These are phyloP conservation scores for Fomitopsis pulvina DNA, from an alignment of 768 basidiomycete genomes.

Conservation along the genomic window DNA sequence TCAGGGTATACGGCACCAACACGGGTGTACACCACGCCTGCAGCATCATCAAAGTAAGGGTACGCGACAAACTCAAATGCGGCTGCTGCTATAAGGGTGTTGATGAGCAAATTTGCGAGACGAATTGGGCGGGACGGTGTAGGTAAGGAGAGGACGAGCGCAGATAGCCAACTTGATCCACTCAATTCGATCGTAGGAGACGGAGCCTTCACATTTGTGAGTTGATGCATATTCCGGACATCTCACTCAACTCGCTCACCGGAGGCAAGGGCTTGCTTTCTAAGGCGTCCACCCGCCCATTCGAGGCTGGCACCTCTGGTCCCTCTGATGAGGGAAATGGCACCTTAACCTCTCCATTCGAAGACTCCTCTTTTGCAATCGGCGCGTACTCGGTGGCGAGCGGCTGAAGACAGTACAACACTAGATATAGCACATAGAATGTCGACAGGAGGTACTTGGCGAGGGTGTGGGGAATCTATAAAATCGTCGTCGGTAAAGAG, in stretches of 20 bases:
- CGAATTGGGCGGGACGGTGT: slow-evolving; percentile 20
- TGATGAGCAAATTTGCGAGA: slow-evolving; percentile 27
- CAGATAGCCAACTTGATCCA: slow-evolving; percentile 8
- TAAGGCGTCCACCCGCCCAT: too few species aligned
- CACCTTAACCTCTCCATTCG: slow-evolving; percentile 3
- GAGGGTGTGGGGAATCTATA: slow-evolving; percentile 35
- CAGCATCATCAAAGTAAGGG: slow-evolving; percentile 50
- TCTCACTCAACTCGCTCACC: background rate
- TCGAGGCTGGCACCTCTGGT: too few species aligned
- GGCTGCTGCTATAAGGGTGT: slow-evolving; percentile 30
- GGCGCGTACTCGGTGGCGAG: slow-evolving; percentile 1
- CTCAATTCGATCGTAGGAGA: slow-evolving; percentile 3
- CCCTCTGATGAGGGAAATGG: too few species aligned
- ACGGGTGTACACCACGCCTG: slow-evolving; percentile 55
- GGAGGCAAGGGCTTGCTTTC: background rate
- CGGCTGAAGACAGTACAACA: slow-evolving; percentile 2
- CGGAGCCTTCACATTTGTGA: slow-evolving; percentile 18
- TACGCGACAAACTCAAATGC: slow-evolving; percentile 44
- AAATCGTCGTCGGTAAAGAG: background rate
- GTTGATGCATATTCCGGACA: background rate
- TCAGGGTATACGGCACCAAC: slow-evolving; percentile 66
- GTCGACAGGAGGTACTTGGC: slow-evolving; percentile 25
- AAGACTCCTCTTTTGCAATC: slow-evolving; percentile 10
- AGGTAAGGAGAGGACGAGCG: slow-evolving; percentile 28
- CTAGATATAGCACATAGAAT: slow-evolving; percentile 22